A percentile compares a stretch with the other conserved stretches of the same genome.
These are phyloP conservation scores for Aspergillus arachidicola DNA, from an alignment of 2,329 filamentous ascomycete genomes.

Conservation along the genomic window DNA sequence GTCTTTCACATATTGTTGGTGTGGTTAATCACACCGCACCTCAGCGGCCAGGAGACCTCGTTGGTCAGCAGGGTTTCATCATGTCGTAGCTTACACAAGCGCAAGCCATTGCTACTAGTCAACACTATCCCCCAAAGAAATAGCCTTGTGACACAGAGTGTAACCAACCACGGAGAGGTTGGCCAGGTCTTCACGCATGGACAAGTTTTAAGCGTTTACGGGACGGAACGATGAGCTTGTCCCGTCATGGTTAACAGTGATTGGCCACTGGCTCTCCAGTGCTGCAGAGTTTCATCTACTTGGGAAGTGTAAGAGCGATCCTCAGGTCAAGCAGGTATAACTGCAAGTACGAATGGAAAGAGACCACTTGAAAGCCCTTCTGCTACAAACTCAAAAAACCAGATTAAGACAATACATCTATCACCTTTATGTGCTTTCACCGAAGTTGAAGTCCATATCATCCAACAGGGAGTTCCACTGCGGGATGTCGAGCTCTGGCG, in stretches of 20 bases:
- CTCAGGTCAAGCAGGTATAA: not conserved
- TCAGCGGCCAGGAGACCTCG: not conserved
- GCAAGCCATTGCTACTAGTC: not conserved
- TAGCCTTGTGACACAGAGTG: not conserved
- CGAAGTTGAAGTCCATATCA: not conserved
- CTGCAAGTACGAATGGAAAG: not conserved
- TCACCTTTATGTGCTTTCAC: not conserved
- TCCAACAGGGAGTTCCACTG: constrained; percentile 1
- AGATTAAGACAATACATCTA: not conserved
- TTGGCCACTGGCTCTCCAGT: not conserved
- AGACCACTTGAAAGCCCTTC: not conserved
- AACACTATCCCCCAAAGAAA: not conserved
- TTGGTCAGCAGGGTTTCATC: not conserved
- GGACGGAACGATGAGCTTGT: not conserved
- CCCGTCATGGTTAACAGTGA: not conserved
- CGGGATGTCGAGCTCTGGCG: not conserved
- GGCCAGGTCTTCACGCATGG: not conserved
- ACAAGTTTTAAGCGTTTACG: not conserved
- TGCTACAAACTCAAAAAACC: not conserved
- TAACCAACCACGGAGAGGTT: not conserved
- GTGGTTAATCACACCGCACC: not conserved
- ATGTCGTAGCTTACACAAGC: not conserved
- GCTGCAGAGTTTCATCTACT: not conserved
- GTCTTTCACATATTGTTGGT: not conserved
- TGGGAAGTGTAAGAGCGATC: not conserved